A percentile compares a stretch with the other conserved stretches of the same genome.
These are phyloP conservation scores for Naegleria gruberi DNA, from an alignment of 208 protist genomes.

Conservation along the genomic window DNA sequence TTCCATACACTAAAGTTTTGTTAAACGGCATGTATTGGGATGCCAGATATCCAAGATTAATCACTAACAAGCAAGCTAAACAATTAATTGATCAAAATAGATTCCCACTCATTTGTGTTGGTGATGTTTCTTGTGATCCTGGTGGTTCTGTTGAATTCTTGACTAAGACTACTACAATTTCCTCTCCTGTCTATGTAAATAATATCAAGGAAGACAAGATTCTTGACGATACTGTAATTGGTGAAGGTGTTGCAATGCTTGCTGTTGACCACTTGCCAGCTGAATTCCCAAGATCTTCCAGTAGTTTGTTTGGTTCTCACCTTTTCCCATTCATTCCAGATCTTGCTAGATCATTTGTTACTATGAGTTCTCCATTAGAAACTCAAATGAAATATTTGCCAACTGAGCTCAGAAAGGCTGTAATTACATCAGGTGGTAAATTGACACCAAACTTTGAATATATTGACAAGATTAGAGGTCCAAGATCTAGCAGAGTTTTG, in stretches of 20 bases:
- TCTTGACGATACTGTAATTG: conserved; percentile 37
- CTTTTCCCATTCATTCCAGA: conserved; percentile 32
- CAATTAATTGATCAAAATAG: conserved; percentile 31
- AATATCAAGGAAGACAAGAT: conserved; percentile 40
- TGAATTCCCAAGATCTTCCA: conserved; percentile 41
- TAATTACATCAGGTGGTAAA: conserved; percentile 47
- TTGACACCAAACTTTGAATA: conserved; percentile 56
- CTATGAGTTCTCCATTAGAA: conserved; percentile 33
- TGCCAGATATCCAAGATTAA: conserved; percentile 49
- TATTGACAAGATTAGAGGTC: conserved; percentile 45
- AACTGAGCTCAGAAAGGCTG: conserved; percentile 36
- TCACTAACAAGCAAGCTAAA: conserved; percentile 50
- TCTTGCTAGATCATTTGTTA: conserved; percentile 35
- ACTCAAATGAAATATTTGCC: conserved; percentile 39
- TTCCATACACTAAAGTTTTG: conserved; percentile 48
- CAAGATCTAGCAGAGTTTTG: conserved; percentile 15
- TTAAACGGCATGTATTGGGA: conserved; percentile 73
- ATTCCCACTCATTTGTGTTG: conserved; percentile 43
- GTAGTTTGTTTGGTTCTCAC: conserved; percentile 36
- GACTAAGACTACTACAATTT: conserved; percentile 51
- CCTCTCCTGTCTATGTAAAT: conserved; percentile 56
- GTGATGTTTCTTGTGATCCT: conserved; percentile 60
- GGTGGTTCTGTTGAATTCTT: conserved; percentile 58
- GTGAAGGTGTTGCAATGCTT: conserved; percentile 43
- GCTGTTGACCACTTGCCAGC: conserved; percentile 63